Conservation (phyloP, 1,139 yeast genomes). For the Ogataea hybrid region DNA sequence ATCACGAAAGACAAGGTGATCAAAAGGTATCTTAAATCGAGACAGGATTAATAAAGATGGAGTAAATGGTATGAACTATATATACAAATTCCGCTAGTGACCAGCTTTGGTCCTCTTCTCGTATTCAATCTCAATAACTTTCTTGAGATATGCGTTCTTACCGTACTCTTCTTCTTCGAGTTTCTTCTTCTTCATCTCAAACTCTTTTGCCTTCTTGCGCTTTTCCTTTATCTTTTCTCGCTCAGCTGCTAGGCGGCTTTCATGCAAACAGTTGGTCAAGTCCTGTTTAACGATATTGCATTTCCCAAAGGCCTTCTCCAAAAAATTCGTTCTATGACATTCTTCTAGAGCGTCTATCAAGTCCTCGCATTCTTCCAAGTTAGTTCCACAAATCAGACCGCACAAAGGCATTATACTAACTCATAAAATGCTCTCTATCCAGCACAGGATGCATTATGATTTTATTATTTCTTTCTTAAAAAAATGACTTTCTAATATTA, state of each 20-base stretch:
- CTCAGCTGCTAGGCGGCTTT: constrained; percentile 68
- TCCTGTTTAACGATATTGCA: constrained; percentile 87
- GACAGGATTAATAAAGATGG: constrained; percentile 9
- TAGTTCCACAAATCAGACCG: background rate
- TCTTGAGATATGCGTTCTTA: constrained; percentile 67
- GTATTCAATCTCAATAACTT: constrained; percentile 53
- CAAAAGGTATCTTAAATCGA: constrained; percentile 80
- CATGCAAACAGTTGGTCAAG: constrained; percentile 73
- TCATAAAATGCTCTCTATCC: constrained; percentile 30
- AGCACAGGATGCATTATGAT: constrained; percentile 33
- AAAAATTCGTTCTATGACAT: constrained; percentile 74
- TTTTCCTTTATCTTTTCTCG: constrained; percentile 58
- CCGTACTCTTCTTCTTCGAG: constrained; percentile 79
- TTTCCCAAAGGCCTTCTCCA: constrained; percentile 74
- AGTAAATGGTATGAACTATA: constrained; percentile 4
- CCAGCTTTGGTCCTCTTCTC: constrained; percentile 14
- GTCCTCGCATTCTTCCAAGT: constrained; percentile 60
- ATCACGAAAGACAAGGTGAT: constrained; percentile 90
- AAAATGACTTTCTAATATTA: background rate
- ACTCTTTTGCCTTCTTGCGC: constrained; percentile 52
- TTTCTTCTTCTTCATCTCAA: constrained; percentile 57
- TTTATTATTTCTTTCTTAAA: constrained; percentile 2
- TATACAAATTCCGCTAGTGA: background rate
- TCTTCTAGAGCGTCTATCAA: constrained; percentile 86
- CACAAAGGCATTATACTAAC: constrained; percentile 18